phyloP scores from a whole-genome alignment of 176 grass and related monocot genomes.

The Oryza officinalis region DNA sequence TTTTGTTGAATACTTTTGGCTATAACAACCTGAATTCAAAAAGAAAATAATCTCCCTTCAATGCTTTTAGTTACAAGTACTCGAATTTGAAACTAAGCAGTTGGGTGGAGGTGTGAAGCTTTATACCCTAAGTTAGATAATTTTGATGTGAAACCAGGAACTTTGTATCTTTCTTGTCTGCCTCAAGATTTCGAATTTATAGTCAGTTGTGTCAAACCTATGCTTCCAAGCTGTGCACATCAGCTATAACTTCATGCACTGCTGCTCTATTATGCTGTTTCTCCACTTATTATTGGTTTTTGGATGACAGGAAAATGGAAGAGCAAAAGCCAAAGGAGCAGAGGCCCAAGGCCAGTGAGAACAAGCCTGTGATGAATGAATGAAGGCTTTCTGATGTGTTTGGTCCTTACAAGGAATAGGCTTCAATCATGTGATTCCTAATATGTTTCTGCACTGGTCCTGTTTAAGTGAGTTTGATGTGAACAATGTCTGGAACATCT shows the following conservation, averaged over 20 bases:
- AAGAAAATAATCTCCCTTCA: not conserved
- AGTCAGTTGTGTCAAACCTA: not conserved
- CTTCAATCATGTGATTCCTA: not conserved
- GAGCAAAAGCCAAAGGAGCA: slow-evolving; percentile 87
- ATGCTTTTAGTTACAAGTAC: not conserved
- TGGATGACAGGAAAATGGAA: slow-evolving; percentile 60
- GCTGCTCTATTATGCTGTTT: not conserved
- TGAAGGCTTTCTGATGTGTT: slow-evolving; percentile 16
- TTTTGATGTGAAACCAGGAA: not conserved
- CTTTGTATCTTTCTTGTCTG: not conserved
- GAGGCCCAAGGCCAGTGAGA: slow-evolving; percentile 77
- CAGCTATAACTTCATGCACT: not conserved
- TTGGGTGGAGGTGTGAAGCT: not conserved
- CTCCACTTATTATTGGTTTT: not conserved
- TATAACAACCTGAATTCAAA: not conserved
- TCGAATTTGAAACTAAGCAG: too few species aligned
- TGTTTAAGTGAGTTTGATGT: not conserved
- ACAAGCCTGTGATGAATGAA: slow-evolving; percentile 88
- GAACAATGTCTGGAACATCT: not conserved
- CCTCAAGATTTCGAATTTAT: not conserved
- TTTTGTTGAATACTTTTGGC: not conserved
- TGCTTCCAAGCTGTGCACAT: not conserved
- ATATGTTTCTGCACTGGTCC: not conserved
- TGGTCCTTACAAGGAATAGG: not conserved
- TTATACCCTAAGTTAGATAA: not conserved